A percentile compares a stretch with the other conserved stretches of the same genome.
These are phyloP conservation scores for Melastoma malabathricum DNA, from an alignment of 345 rosid species.

Conservation along the genomic window DNA sequence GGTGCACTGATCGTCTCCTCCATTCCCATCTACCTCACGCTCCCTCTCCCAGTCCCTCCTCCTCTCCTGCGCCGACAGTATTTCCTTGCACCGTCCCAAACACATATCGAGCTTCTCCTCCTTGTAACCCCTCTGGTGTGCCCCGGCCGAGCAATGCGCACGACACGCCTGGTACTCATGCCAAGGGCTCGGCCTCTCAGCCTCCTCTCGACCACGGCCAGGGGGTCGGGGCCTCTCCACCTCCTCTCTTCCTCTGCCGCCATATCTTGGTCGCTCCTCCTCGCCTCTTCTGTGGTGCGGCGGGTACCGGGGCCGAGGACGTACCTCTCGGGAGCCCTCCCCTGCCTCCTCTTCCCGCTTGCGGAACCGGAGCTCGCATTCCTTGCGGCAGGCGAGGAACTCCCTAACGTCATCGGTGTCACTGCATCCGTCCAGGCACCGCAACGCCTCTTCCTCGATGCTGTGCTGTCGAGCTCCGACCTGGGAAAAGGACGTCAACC, in stretches of 20 bases:
- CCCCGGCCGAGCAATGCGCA: conserved; percentile 11
- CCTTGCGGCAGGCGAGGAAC: conserved; percentile 9
- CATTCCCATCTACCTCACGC: background rate
- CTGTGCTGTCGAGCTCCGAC: background rate
- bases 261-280: conserved; percentile 1
- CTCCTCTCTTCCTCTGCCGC: background rate
- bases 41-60: conserved; percentile 4
- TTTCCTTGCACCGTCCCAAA: conserved; percentile 11
- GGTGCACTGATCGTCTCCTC: conserved; percentile 4
- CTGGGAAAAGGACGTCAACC: background rate
- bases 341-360: conserved; percentile 1
- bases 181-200: conserved; percentile 9
- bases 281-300: background rate
- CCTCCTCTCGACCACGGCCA: background rate
- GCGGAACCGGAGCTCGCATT: conserved; percentile 7
- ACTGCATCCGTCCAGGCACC: conserved; percentile 11
- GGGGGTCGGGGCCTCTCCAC: conserved; percentile 1
- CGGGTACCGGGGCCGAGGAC: too few relatives aligned
- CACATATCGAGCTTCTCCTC: conserved; percentile 7
- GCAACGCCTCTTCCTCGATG: conserved; percentile 6
- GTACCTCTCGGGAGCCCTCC: background rate
- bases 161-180: conserved; percentile 19
- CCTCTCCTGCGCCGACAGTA: background rate
- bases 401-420: conserved; percentile 3
- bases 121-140: conserved; percentile 2